Percentiles rank a stretch among this genome's conserved stretches.
Conservation (phyloP, 306 rosid species). For the Pyrus betulifolia region DNA sequence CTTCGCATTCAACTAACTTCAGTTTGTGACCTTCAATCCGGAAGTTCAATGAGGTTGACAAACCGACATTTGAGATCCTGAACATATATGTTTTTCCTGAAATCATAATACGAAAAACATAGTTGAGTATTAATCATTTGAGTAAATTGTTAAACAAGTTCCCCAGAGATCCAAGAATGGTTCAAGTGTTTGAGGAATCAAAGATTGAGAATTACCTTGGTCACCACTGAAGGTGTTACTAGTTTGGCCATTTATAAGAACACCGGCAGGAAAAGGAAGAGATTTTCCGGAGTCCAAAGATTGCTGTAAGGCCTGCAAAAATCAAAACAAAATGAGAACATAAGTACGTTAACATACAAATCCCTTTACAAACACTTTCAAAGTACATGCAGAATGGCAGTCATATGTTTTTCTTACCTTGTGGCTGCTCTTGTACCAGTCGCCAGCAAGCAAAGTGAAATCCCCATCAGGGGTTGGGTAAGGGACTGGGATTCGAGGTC, state of each 20-base stretch:
- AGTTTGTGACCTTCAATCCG: constrained; percentile 74
- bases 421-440: constrained; percentile 81
- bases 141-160: neutral
- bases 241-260: constrained; percentile 75
- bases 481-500: constrained; percentile 83
- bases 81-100: constrained; percentile 94
- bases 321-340: neutral
- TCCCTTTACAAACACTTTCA: neutral
- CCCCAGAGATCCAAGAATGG: neutral
- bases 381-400: neutral
- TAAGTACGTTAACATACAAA: neutral
- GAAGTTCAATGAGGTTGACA: constrained; percentile 73
- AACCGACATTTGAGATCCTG: constrained; percentile 84
- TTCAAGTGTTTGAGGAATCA: neutral
- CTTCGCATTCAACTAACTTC: constrained; percentile 88
- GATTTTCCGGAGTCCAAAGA: constrained; percentile 71
- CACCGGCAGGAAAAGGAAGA: constrained; percentile 68
- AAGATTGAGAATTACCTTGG: constrained; percentile 49
- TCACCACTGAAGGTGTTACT: constrained; percentile 52
- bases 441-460: constrained; percentile 81
- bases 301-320: constrained; percentile 55
- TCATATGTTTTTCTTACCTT: constrained; percentile 36
- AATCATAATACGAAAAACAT: constrained; percentile 8
- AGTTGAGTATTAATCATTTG: neutral
- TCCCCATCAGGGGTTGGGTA: constrained; percentile 73